Base-by-base conservation (phyloP, 1,284 basidiomycete species). In the Tylopilus sp. region DNA sequence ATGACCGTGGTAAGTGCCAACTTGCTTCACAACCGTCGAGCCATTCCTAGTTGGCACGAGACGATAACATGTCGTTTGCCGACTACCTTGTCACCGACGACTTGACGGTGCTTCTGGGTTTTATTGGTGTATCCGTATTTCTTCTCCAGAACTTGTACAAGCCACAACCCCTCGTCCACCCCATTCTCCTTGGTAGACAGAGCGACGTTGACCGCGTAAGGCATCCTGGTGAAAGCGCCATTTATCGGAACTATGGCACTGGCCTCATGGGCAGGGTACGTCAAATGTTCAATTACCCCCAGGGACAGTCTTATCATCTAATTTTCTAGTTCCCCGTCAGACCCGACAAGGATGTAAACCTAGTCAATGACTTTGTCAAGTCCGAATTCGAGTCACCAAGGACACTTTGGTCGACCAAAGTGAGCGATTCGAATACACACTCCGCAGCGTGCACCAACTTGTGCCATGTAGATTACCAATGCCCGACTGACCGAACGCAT, bases 221-320 rank as follows among this genome's bases (percentile, higher is more conserved):
- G 44, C 82, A 88, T 55, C 76, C 83, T 7, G 72, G 76, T 25
- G 86, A 91, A 66, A 89, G 86, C 59, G 84, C 89, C 2, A 73
- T 88, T 7, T 89, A 89, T 65, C 80, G 88, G 60, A 90, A 90
- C 71, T 91, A 91, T 74, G 77, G 82, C 10, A 89, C 86, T 21
- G 87, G 87, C 6, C 72, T 87, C 50, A 77, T 86, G 76, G 86
- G 84, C 50, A 77, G 86, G 68, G 88, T 86, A 65, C 60, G 79
- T 73, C 26, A 13, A 25, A 23, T 16, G 39, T 33, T 45, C 6
- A 15, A 44, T 33, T 8, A 15, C 21, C 19, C 12, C 16, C 28
- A 4, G 15, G 34, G 10, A 28, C 21, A 26, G 6, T 31, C 25
- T 1, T 28, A 13, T 52, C 30, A 41, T 43, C 6, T 15, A 26